Evolutionary conservation across 306 rosid genomes (phyloP).

Genomic region (Quercus ilex): DNA sequence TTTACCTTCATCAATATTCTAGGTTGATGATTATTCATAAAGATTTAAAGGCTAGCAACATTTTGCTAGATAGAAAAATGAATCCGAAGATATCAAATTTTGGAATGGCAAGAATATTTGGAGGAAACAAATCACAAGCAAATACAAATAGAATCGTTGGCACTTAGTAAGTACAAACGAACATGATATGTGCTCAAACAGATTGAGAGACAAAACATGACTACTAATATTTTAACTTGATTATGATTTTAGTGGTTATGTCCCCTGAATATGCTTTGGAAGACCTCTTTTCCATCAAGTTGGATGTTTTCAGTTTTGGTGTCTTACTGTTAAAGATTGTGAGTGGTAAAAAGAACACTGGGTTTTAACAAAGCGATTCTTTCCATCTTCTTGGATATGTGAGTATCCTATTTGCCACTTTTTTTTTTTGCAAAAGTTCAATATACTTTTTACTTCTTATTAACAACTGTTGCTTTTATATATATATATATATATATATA

Average conservation of each 20-base stretch:
- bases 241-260: slow-evolving; percentile 12
- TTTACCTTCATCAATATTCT: too few relatives aligned
- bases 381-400: slow-evolving; percentile 38
- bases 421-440: background rate
- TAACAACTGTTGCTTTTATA: too few relatives aligned
- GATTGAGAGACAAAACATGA: too few relatives aligned
- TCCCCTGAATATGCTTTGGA: slow-evolving; percentile 31
- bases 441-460: background rate
- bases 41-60: too few relatives aligned
- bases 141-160: background rate
- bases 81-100: too few relatives aligned
- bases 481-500: too few relatives aligned
- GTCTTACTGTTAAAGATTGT: slow-evolving; percentile 27
- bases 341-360: slow-evolving; percentile 35
- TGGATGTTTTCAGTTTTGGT: slow-evolving; percentile 31
- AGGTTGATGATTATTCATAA: too few relatives aligned
- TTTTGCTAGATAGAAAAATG: too few relatives aligned
- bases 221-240: background rate
- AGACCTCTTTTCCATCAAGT: slow-evolving; percentile 29
- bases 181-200: too few relatives aligned
- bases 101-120: too few relatives aligned
- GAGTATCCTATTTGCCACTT: background rate
- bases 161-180: too few relatives aligned
- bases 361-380: slow-evolving; percentile 21
- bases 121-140: too few relatives aligned